Evolutionary conservation across 2,329 filamentous ascomycete species (phyloP).

Genomic region (Orbilia javanica): DNA sequence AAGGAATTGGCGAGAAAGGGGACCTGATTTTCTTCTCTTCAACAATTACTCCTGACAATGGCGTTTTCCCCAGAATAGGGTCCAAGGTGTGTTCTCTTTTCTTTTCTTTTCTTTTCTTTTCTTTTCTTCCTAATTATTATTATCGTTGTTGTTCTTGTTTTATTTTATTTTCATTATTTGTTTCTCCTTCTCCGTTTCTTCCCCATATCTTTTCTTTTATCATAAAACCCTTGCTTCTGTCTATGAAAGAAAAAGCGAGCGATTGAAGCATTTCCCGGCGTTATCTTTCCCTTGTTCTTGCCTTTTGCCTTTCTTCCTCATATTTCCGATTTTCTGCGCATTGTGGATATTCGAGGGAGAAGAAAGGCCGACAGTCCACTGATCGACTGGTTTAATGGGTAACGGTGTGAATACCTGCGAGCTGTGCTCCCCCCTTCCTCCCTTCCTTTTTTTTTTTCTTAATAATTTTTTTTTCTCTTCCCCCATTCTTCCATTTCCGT

Average conservation of each 20-base stretch:
- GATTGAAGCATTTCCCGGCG: constrained; percentile 6
- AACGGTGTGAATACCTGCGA: neutral
- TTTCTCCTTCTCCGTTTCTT: too few species aligned
- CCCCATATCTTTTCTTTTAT: neutral
- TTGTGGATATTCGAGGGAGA: neutral
- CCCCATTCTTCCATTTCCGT: too few species aligned
- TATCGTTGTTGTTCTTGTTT: neutral
- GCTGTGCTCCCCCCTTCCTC: neutral
- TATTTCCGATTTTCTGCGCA: too few species aligned
- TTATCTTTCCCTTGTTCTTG: neutral
- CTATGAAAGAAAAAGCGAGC: neutral
- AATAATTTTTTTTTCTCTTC: neutral
- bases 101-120: neutral
- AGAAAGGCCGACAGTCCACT: neutral
- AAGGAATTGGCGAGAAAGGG: constrained; percentile 49
- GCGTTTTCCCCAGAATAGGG: neutral
- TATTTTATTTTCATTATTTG: too few species aligned
- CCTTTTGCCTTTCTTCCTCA: neutral
- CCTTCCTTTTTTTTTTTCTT: neutral
- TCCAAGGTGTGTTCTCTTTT: neutral
- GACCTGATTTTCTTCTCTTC: constrained; percentile 7
- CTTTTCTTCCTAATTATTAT: too few species aligned
- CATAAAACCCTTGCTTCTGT: neutral
- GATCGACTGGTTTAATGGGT: neutral
- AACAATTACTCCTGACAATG: neutral